Percentiles rank a stretch among this genome's conserved stretches.
Evolutionary conservation across 139 green algal genomes (phyloP).

Genomic region (Diplosphaera chodatii): DNA sequence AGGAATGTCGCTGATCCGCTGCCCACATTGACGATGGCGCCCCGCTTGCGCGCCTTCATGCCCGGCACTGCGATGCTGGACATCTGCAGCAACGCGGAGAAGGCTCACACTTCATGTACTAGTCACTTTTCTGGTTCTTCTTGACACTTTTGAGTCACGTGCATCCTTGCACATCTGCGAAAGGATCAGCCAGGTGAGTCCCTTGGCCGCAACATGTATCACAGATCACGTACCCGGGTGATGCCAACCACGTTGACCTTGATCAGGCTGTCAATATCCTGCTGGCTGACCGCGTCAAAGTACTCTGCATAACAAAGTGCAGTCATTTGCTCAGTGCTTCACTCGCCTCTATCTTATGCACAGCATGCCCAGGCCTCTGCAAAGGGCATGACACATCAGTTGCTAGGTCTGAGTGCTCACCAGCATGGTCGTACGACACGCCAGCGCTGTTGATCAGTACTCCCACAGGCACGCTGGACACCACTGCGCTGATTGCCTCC

Average conservation of each 20-base stretch:
- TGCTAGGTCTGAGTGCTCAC: neutral
- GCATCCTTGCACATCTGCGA: no score
- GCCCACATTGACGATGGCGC: constrained; percentile 72
- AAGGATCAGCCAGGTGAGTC: no score
- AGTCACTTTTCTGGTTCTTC: no score
- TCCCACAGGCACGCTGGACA: constrained; percentile 59
- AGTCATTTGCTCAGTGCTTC: no score
- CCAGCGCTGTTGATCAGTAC: constrained; percentile 85
- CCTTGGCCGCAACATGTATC: no score
- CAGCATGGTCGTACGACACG: constrained; percentile 71
- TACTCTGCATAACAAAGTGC: constrained; percentile 30
- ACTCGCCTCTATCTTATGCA: no score
- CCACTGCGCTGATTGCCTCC: constrained; percentile 6
- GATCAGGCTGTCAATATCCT: constrained; percentile 47
- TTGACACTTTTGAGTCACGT: no score
- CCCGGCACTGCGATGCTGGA: constrained; percentile 53
- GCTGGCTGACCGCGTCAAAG: constrained; percentile 40
- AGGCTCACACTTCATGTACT: no score
- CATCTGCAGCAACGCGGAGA: constrained; percentile 36
- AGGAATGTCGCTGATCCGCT: constrained; percentile 56
- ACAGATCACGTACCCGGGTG: constrained; percentile 19
- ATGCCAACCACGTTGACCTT: constrained; percentile 48
- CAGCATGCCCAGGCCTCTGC: no score
- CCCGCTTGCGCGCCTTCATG: constrained; percentile 60
- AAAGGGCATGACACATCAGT: no score